Base-by-base conservation (phyloP, 768 basidiomycete species). In the Pulveroboletus sp. region DNA sequence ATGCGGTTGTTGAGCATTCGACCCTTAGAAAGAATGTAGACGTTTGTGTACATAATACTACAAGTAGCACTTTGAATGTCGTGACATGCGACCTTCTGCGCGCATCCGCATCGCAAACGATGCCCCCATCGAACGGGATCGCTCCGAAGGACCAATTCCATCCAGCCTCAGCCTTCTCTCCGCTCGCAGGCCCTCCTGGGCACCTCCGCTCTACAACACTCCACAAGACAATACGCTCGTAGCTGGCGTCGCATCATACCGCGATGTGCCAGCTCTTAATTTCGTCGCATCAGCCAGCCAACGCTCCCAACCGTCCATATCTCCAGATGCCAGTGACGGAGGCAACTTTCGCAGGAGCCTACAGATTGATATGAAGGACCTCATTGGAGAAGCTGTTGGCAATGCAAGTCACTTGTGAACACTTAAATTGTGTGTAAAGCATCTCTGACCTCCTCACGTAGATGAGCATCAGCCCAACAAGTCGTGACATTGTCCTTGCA, bases 381-480 rank as follows among this genome's bases (percentile, higher is more conserved):
- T 90, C 32, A 84, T 90, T 5, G 88, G 88, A 3, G 87, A 88
- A 64, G 87, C 87, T 21, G 87, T 91, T 2, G 88, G 89, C 9
- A 91, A 89, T 64, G 88, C 90, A 46, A 62, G 86, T 75, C 9
- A 16, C 6, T 21, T 11, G 27, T 19, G 16, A 20, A 19, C 14
- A 4, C 37, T 21, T 13, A 9, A 17, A 2, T 3, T 21, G 3
- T 16, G 11, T 6, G 16, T 11, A n/a, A n/a, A n/a, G 7, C 4
- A 31, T 46, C 23, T 53, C 54, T 56, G 37, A 57, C 52, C 19
- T 16, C 16, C 13, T 2, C n/a, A 21, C 23, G 2, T 34, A 92
- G 90, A 90, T 93, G 90, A 90, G 87, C 49, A 94, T 97, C 45
- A 89, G 90, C 58, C 94, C 94, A 10, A 76, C 85, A 6, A 87